These are phyloP conservation scores for Linnemannia schmuckeri DNA, from an alignment of 192 early-diverging fungal genomes.

Conservation along the genomic window DNA sequence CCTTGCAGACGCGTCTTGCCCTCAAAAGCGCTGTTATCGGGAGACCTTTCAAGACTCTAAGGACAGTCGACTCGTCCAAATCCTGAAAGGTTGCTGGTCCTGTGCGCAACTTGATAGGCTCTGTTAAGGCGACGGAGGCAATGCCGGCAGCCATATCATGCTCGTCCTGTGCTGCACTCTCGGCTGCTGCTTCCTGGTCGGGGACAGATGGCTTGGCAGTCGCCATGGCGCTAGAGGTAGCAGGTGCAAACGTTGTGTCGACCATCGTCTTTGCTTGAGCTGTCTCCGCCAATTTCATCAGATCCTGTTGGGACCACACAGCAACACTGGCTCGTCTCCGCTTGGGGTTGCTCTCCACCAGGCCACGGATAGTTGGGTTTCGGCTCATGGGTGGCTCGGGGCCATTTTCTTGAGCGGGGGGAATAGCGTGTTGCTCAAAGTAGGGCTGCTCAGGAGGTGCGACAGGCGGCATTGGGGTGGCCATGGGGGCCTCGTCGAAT, in stretches of 20 bases:
- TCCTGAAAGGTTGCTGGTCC: slow-evolving; percentile 40
- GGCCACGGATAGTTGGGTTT: slow-evolving; percentile 43
- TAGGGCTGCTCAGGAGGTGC: neutral
- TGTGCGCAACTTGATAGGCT: slow-evolving; percentile 12
- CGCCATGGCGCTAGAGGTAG: slow-evolving; percentile 17
- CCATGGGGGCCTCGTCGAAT: neutral
- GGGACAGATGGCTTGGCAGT: neutral
- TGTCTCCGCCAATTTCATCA: slow-evolving; percentile 74
- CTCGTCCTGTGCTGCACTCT: neutral
- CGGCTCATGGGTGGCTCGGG: slow-evolving; percentile 55
- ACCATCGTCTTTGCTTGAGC: slow-evolving; percentile 27
- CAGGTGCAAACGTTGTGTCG: slow-evolving; percentile 1
- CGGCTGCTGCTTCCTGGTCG: neutral
- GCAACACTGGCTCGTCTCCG: slow-evolving; percentile 78
- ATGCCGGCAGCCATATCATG: neutral
- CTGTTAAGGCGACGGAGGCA: neutral
- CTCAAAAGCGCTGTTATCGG: slow-evolving; percentile 61
- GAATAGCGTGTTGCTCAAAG: slow-evolving; percentile 12
- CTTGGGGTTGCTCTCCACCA: slow-evolving; percentile 49
- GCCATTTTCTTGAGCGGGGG: slow-evolving; percentile 21
- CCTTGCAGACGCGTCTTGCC: slow-evolving; percentile 60
- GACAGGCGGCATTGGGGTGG: neutral
- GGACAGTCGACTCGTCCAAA: slow-evolving; percentile 52
- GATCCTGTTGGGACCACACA: slow-evolving; percentile 81
- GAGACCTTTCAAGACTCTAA: slow-evolving; percentile 60